Evolutionary conservation across 2,329 filamentous ascomycete species (phyloP), one percentile per base, ranked within the genome.

Genomic region (Rhynchosporium agropyri): DNA sequence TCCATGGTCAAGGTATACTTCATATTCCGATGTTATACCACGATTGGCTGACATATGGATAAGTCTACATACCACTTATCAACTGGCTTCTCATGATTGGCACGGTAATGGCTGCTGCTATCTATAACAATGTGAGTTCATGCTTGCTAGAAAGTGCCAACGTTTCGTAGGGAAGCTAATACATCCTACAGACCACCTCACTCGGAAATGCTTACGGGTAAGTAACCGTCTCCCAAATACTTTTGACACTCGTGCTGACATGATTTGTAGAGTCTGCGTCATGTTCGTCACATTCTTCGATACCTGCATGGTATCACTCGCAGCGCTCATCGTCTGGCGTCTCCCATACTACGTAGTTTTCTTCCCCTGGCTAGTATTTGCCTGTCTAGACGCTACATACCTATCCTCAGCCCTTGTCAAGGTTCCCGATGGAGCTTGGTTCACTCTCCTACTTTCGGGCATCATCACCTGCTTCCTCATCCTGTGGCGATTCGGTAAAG

Each of bases 11-110:
- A 71, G 80, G 64, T 65, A 60, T 29, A 50, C 20, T 20, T 28
- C 29, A 13, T 13, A 10, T 6, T 53, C 8, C n/a, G 10, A 15
- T 12, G 12, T n/a, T 15, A 10, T 26, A 26, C 13, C n/a, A 6
- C 13, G 3, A n/a, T 5, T 28, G 29, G n/a, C 59, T 61, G 38
- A 64, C 15, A n/a, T 29, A 8, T 9, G n/a, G 2, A n/a, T 1
- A 42, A 65, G 64, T 93, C 0, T 92, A 91, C 70, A 84, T 93
- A 4, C 90, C 90, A 0, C 76, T 89, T 10, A 83, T 85, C 3
- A 93, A 93, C 71, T 92, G 89, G 87, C 77, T 92, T 0, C 79
- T 92, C 65, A 89, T 92, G 86, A 77, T 89, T 42, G 89, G 88
- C 3, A 88, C 88, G 0, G 82, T 93, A 12, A 77, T 91, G 3